These are phyloP conservation scores for Monilinia fructigena DNA, from an alignment of 2,329 filamentous ascomycete species.

Conservation along the genomic window DNA sequence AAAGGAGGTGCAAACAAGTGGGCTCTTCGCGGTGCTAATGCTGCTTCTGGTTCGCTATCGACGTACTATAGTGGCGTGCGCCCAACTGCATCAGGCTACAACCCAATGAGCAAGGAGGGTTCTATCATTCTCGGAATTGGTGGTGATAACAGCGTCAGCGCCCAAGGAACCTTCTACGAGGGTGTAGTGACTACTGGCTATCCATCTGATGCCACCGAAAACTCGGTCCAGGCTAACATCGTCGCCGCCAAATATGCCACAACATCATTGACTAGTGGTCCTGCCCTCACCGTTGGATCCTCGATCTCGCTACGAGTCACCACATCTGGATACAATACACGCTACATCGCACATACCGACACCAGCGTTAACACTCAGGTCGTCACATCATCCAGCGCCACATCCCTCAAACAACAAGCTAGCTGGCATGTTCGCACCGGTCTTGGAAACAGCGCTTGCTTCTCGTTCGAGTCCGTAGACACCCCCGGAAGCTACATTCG, in stretches of 20 bases:
- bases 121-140: constrained; percentile 68
- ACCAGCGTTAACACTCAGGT: constrained; percentile 54
- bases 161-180: constrained; percentile 64
- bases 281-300: constrained; percentile 48
- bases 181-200: constrained; percentile 64
- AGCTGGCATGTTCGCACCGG: constrained; percentile 56
- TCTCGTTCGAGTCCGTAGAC: constrained; percentile 60
- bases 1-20: constrained; percentile 58
- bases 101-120: constrained; percentile 62
- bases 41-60: constrained; percentile 52
- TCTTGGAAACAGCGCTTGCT: constrained; percentile 56
- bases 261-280: constrained; percentile 48
- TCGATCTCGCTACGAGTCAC: constrained; percentile 56
- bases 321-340: constrained; percentile 52
- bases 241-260: constrained; percentile 57
- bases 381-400: constrained; percentile 51
- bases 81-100: constrained; percentile 52
- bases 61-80: constrained; percentile 60
- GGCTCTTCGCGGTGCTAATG: constrained; percentile 59
- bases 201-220: constrained; percentile 58
- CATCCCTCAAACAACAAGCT: constrained; percentile 50
- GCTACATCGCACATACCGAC: constrained; percentile 55
- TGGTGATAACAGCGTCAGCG: constrained; percentile 57
- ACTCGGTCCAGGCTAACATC: constrained; percentile 58
- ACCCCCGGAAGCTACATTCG: constrained; percentile 58